phyloP scores from a whole-genome alignment of 2,329 filamentous ascomycete genomes.

The Paracoccidioides brasiliensis region DNA sequence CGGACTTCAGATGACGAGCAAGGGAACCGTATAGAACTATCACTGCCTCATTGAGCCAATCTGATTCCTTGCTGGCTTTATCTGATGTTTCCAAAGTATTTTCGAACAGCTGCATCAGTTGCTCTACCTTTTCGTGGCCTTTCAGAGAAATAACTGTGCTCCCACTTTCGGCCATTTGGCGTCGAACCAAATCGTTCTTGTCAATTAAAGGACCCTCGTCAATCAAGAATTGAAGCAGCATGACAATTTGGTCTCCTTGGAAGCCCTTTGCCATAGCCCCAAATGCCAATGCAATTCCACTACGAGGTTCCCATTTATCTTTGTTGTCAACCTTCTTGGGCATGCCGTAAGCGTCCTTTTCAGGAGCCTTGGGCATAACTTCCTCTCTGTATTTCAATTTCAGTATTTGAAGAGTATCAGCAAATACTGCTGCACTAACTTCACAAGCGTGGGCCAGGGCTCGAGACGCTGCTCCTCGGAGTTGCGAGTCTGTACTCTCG shows the following conservation, averaged over 20 bases:
- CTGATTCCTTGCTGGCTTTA: constrained; percentile 65
- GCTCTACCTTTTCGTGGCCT: constrained; percentile 70
- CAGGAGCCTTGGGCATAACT: constrained; percentile 67
- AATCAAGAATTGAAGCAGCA: constrained; percentile 75
- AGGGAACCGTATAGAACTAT: constrained; percentile 95
- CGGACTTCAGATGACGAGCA: constrained; percentile 68
- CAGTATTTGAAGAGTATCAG: constrained; percentile 50
- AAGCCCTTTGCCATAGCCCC: constrained; percentile 65
- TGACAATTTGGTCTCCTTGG: constrained; percentile 54
- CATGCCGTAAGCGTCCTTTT: constrained; percentile 90
- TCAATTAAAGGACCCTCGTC: constrained; percentile 79
- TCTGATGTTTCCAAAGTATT: constrained; percentile 73
- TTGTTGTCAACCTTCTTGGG: constrained; percentile 73
- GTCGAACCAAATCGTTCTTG: constrained; percentile 59
- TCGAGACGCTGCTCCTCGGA: constrained; percentile 71
- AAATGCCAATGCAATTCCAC: constrained; percentile 79
- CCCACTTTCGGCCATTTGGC: constrained; percentile 85
- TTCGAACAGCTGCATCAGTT: constrained; percentile 87
- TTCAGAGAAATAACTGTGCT: constrained; percentile 67
- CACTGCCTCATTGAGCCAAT: constrained; percentile 90
- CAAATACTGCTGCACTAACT: constrained; percentile 46
- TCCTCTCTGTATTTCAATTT: constrained; percentile 62
- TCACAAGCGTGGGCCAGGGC: constrained; percentile 63
- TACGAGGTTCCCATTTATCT: constrained; percentile 83
- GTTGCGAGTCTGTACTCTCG: constrained; percentile 63